Evolutionary conservation across 192 early-diverging fungal genomes (phyloP).

Genomic region (Haplosporangium gracile): DNA sequence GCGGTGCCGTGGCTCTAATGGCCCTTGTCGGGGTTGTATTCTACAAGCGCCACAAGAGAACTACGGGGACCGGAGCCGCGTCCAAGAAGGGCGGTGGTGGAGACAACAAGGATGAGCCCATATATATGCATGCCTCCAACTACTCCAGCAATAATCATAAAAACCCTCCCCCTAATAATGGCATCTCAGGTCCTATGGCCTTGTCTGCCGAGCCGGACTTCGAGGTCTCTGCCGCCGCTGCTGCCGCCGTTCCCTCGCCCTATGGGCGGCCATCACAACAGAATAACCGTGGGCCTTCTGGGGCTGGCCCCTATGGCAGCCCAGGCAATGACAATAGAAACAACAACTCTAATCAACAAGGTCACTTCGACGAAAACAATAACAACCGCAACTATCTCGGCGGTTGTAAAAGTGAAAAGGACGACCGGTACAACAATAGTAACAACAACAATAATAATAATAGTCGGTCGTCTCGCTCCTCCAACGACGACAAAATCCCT

Average conservation of each 20-base stretch:
- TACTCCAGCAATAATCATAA: slow-evolving; percentile 29
- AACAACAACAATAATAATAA: slow-evolving; percentile 2
- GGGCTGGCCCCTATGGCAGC: background rate
- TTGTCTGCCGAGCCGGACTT: slow-evolving; percentile 10
- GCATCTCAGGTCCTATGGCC: slow-evolving; percentile 43
- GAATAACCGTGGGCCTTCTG: background rate
- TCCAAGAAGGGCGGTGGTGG: background rate
- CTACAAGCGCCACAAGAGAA: slow-evolving; percentile 42
- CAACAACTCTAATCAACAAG: background rate
- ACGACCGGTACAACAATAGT: slow-evolving; percentile 1
- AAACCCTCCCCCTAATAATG: background rate
- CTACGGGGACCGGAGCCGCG: background rate
- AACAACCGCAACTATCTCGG: background rate
- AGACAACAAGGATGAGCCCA: slow-evolving; percentile 25
- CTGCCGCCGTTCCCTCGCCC: background rate
- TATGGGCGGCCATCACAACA: slow-evolving; percentile 14
- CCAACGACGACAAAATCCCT: background rate
- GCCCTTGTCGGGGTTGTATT: slow-evolving; percentile 38
- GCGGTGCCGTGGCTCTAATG: slow-evolving; percentile 19
- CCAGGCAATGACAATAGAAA: background rate
- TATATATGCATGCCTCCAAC: slow-evolving; percentile 41
- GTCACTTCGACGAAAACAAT: slow-evolving; percentile 3
- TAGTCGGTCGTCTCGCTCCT: slow-evolving; percentile 1
- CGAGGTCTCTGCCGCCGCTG: background rate
- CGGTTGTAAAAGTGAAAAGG: background rate